Evolutionary conservation across 176 grass and related monocot species (phyloP), one percentile per base, ranked within the genome.

Genomic region (Oryza longistaminata): DNA sequence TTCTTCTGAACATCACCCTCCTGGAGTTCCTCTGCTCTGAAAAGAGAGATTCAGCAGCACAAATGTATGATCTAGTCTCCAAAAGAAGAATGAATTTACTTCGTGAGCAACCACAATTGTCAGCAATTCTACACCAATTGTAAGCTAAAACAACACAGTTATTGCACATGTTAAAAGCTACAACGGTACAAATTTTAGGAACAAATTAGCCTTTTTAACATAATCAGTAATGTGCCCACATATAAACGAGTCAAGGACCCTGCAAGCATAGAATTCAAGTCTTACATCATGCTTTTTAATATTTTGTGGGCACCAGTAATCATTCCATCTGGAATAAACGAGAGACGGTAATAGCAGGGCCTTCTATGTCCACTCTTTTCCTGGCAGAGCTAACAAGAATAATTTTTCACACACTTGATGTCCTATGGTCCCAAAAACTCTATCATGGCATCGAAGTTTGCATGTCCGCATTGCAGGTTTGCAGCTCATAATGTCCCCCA

Each of bases 241-340:
- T 11, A 53, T 13, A 27, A 73, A 11, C 29, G 26, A 27, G 42
- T 43, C 3, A 65, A 17, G 9, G 19, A 27, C 3, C 17, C 22
- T 55, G 21, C 31, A 53, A 25, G 26, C 4, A 7, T 25, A 58
- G 4, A 74, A 45, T 19, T 68, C 2, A 21, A 42, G 17, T 37
- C 35, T 83, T 15, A 37, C 35, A 37, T 52, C 68, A 83, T 14
- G 17, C 12, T 46, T 39, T 62, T 62, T 14, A 25, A 78, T 21
- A 24, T 33, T 68, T 21, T 55, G 72, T 44, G 58, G 33, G 15
- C 43, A 53, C 34, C 10, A 48, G 31, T 68, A 39, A 22, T 43
- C 39, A 49, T 31, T 81, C 37, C 31, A 81, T 34, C 77, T 76
- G 77, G 65, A 53, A 77, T n/a, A 43, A 37, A 89, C 3, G 0